phyloP scores from a whole-genome alignment of 129 eudicot species.

The Arctium lappa region DNA sequence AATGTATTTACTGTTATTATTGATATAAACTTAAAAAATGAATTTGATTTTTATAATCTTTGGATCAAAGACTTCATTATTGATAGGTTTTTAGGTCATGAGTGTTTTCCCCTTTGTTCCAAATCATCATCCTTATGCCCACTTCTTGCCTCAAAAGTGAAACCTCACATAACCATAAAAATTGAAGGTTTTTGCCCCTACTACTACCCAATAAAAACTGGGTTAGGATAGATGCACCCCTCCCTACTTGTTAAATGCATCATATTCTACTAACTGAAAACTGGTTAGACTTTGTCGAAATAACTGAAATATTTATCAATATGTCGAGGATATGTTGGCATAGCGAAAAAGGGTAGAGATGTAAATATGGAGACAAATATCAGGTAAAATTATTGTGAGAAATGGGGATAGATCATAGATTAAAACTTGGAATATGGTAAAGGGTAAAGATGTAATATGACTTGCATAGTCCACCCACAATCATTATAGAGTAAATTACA shows the following conservation, averaged over 20 bases:
- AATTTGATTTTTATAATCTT: no score
- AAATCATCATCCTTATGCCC: slow-evolving; percentile 1
- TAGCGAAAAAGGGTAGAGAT: not conserved
- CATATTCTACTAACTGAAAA: no score
- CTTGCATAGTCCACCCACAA: not conserved
- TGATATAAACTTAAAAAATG: no score
- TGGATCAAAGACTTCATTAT: no score
- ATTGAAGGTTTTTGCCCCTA: not conserved
- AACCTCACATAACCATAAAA: not conserved
- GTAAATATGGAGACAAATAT: not conserved
- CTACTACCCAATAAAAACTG: not conserved
- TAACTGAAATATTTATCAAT: not conserved
- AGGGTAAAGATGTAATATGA: not conserved
- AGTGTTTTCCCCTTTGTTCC: not conserved
- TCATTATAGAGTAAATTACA: no score
- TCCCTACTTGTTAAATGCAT: no score
- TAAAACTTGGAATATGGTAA: not conserved
- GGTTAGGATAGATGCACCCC: no score
- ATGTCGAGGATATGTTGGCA: not conserved
- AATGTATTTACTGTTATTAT: no score
- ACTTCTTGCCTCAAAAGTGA: not conserved
- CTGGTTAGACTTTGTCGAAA: no score
- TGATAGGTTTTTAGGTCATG: no score
- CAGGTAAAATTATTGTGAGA: not conserved
- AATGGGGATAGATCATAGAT: not conserved